Evolutionary conservation across 23 red algal genomes (phyloP).

Genomic region (Agarophyton chilense): DNA sequence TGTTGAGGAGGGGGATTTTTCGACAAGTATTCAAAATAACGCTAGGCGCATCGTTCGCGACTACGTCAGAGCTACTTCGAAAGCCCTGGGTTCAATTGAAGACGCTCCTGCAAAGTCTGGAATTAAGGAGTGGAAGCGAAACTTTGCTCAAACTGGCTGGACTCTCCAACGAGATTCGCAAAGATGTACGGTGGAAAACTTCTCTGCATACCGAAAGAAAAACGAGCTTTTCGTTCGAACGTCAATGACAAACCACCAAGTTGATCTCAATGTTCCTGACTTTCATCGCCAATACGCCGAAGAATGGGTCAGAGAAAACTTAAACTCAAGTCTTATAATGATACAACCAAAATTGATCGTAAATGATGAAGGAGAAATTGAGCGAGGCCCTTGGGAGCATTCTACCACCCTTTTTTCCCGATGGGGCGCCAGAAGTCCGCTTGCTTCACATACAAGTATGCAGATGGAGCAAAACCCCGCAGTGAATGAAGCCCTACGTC

Average conservation of each 20-base stretch:
- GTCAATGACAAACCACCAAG: constrained; percentile 28
- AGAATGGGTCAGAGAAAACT: constrained; percentile 20
- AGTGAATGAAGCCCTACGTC: constrained; percentile 12
- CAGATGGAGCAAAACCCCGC: constrained; percentile 2
- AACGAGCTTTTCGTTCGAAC: neutral
- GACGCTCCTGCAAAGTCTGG: neutral
- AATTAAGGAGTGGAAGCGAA: neutral
- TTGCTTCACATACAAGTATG: neutral
- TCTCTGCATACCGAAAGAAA: neutral
- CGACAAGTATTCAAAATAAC: neutral
- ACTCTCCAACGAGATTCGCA: neutral
- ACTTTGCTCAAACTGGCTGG: neutral
- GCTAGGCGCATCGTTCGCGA: neutral
- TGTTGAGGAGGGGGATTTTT: neutral
- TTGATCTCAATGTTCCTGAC: constrained; percentile 28
- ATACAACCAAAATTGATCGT: neutral
- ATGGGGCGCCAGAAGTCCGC: constrained; percentile 5
- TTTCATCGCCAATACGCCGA: constrained; percentile 24
- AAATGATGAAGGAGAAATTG: neutral
- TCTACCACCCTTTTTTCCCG: constrained; percentile 12
- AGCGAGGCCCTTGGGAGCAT: neutral
- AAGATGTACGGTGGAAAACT: neutral
- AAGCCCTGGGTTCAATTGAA: neutral
- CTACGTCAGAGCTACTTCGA: neutral
- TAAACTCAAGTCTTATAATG: neutral